These are phyloP conservation scores for maize (Zea mays) DNA, from an alignment of 176 grass and related monocot species.

Conservation along the genomic window DNA sequence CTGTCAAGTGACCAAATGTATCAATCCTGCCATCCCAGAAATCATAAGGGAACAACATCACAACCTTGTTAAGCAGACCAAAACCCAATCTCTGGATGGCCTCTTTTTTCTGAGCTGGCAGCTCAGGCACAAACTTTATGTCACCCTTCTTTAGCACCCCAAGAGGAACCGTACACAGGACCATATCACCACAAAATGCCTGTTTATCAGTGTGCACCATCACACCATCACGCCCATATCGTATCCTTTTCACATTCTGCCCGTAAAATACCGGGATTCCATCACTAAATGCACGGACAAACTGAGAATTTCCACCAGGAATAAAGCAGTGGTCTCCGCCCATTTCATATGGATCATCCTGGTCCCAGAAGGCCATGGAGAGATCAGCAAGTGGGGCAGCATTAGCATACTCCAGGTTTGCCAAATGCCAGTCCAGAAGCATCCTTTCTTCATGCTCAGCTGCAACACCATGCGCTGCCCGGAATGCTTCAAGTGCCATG, in stretches of 20 bases:
- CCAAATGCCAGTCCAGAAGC: slow-evolving; percentile 96
- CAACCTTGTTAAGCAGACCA: slow-evolving; percentile 93
- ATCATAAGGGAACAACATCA: slow-evolving; percentile 74
- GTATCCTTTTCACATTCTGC: slow-evolving; percentile 72
- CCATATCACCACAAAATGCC: slow-evolving; percentile 86
- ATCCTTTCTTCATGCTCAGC: slow-evolving; percentile 68
- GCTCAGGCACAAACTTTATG: slow-evolving; percentile 75
- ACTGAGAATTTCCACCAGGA: slow-evolving; percentile 84
- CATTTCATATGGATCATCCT: slow-evolving; percentile 99
- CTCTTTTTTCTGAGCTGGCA: slow-evolving; percentile 67
- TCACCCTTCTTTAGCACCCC: slow-evolving; percentile 80
- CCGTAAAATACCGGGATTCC: slow-evolving; percentile 76
- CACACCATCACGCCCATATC: slow-evolving; percentile 78
- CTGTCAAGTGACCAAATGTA: slow-evolving; percentile 95
- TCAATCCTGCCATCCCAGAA: slow-evolving; percentile 91
- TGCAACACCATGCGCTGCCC: slow-evolving; percentile 66
- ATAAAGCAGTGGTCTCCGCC: slow-evolving; percentile 98
- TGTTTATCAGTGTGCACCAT: slow-evolving; percentile 76
- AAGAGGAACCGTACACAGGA: slow-evolving; percentile 82
- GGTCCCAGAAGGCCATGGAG: slow-evolving; percentile 96
- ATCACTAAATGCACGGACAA: slow-evolving; percentile 65
- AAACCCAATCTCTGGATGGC: slow-evolving; percentile 84
- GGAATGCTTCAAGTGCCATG: slow-evolving; percentile 77
- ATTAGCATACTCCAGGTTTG: slow-evolving; percentile 96
- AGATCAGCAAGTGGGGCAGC: slow-evolving; percentile 80